phyloP scores from a whole-genome alignment of 305 asterid genomes.

The Fraxinus sp. region DNA sequence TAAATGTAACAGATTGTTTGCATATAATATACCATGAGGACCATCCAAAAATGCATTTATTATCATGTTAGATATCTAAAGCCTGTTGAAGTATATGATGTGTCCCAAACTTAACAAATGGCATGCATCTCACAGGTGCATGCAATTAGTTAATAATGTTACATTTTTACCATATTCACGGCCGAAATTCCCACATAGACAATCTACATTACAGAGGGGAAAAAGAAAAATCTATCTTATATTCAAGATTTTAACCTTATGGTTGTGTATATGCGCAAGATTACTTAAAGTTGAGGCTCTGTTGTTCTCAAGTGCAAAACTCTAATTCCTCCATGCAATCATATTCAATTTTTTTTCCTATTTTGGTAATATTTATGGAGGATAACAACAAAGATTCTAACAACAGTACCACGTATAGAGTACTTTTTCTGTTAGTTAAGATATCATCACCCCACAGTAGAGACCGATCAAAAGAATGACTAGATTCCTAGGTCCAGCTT shows the following conservation, averaged over 20 bases:
- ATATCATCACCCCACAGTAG: not conserved
- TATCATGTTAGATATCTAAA: not conserved
- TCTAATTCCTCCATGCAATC: not conserved
- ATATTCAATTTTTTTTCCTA: not conserved
- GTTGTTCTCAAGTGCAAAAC: not conserved
- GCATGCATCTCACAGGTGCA: not conserved
- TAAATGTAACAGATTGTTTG: not conserved
- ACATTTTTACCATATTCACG: not conserved
- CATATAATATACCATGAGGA: not conserved
- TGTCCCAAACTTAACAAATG: not conserved
- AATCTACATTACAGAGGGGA: not conserved
- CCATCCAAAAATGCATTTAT: not conserved
- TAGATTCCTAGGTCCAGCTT: constrained; percentile 1
- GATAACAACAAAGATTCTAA: not conserved
- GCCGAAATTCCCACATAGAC: not conserved
- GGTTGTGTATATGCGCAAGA: not conserved
- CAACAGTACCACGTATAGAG: not conserved
- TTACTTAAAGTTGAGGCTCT: not conserved
- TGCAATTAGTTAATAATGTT: not conserved
- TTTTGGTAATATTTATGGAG: not conserved
- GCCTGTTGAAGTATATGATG: not conserved
- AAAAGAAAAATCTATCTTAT: not conserved
- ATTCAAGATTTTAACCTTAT: not conserved
- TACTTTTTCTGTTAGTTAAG: not conserved
- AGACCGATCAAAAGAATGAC: constrained; percentile 1